Base-by-base conservation (phyloP, 129 eudicot species). In the Mikania micrantha region DNA sequence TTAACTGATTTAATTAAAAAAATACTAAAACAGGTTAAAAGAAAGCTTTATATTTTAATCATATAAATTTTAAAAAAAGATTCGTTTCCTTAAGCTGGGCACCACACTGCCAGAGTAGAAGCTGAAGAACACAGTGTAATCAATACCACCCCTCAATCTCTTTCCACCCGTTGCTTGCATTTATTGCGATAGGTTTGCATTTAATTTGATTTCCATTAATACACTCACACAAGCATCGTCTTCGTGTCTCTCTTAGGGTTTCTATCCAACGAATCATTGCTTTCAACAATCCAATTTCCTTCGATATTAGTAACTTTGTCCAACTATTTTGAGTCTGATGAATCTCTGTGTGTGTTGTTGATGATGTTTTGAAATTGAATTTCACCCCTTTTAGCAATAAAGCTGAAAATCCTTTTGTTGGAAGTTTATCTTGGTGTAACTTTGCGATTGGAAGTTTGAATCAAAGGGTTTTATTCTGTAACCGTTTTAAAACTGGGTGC, bases 121-220 rank as follows among this genome's bases (percentile, higher is more conserved):
- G 80, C 80, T 75, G 36, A 75, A 75, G 75, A 75, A 75, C 79
- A 58, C 74, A 75, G 70, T 68, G 75, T 68, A 75, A 34, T 75
- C 57, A 75, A 75, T 75, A 45, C 40, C 41, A 45, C 70, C 24
- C 54, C 70, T 8, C 77, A 31, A 21, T 49, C 48, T 28, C 76
- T 22, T 61, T 39, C 7, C 56, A 27, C n/a, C 15, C 80, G 68
- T 75, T 75, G 45, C 34, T 67, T 27, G 69, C 79, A 75, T 75
- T 75, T 67, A 74, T 40, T 66, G 24, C 35, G 8, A 54, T n/a
- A n/a, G n/a, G n/a, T n/a, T n/a, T n/a, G n/a, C n/a, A n/a, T n/a
- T 56, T 74, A 60, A 54, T 28, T 40, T 13, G 36, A 54, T 28
- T 56, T 65, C 72, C 60, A 54, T 65, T 74, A 21, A 64, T 41